phyloP scores from a whole-genome alignment of 2,329 filamentous ascomycete species.

The Blastomyces parvus region DNA sequence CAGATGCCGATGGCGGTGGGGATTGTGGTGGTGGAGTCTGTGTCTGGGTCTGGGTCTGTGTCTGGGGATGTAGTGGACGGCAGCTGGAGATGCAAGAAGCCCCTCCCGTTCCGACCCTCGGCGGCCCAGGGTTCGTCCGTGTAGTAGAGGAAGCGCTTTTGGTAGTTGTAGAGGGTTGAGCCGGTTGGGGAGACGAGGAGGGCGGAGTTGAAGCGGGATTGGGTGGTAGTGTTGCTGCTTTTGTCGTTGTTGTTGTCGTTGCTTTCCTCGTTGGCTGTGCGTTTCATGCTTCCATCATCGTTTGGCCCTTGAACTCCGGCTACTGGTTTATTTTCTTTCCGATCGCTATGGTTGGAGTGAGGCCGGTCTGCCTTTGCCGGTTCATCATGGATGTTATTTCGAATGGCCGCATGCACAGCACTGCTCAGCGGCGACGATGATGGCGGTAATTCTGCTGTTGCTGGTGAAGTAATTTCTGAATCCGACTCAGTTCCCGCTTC shows the following conservation, averaged over 20 bases:
- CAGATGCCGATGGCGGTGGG: conserved; percentile 42
- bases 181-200: conserved; percentile 49
- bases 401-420: background rate
- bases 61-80: background rate
- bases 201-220: conserved; percentile 45
- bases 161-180: conserved; percentile 49
- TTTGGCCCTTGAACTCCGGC: background rate
- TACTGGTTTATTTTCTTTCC: background rate
- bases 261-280: background rate
- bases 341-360: too few relatives aligned
- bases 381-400: conserved; percentile 10
- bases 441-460: conserved; percentile 8
- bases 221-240: background rate
- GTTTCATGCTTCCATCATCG: background rate
- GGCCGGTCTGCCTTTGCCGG: background rate
- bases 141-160: conserved; percentile 57
- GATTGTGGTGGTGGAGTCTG: conserved; percentile 15
- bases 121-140: conserved; percentile 57
- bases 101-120: conserved; percentile 31
- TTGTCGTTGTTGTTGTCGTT: background rate
- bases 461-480: conserved; percentile 16
- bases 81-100: conserved; percentile 22
- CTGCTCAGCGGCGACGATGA: background rate
- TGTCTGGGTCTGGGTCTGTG: background rate
- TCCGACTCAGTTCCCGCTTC: conserved; percentile 1